Evolutionary conservation across 768 basidiomycete genomes (phyloP), one percentile per base, ranked within the genome.

Genomic region (Ramaria sp.): DNA sequence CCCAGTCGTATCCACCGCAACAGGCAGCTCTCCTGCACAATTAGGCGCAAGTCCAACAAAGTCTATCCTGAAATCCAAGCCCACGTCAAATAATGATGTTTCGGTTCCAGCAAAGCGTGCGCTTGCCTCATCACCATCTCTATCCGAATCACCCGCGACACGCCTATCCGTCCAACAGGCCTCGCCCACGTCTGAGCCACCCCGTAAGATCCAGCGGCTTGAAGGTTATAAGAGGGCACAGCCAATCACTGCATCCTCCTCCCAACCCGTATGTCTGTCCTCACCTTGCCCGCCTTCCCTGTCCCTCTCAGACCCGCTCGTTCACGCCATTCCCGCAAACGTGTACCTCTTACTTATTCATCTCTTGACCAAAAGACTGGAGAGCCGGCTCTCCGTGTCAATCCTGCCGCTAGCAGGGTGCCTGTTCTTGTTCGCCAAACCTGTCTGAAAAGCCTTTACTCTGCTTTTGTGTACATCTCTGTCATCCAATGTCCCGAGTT

Each of bases 381-480:
- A 30, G 79, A 74, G 0, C 89, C 89, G 4, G 64, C 84, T 50
- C 77, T 92, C 37, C 75, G 76, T 66, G 71, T 84, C 54, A 83
- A 78, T 66, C 77, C 86, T 3, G 83, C 82, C 0, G 78, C 77
- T 56, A 91, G 88, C n/a, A 73, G 74, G 42, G 80, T 92, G 19
- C 73, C 91, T 1, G 62, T 91, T 45, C 81, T 83, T 4, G 82
- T 87, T 50, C 79, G 91, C 38, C 87, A 91, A 76, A 84, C 83
- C 41, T 60, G 65, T 63, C 54, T 68, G 20, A 57, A 59, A 27
- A 51, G 48, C 1, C 59, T 70, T 6, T 68, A 65, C 50, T 51
- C 52, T 0, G 60, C 60, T 13, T 70, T 68, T 51, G 47, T 50
- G 45, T 60, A 50, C 51, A 73, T 65, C 11, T 66, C 31, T 39